phyloP scores from a whole-genome alignment of 306 rosid genomes.

The Malus orientalis region DNA sequence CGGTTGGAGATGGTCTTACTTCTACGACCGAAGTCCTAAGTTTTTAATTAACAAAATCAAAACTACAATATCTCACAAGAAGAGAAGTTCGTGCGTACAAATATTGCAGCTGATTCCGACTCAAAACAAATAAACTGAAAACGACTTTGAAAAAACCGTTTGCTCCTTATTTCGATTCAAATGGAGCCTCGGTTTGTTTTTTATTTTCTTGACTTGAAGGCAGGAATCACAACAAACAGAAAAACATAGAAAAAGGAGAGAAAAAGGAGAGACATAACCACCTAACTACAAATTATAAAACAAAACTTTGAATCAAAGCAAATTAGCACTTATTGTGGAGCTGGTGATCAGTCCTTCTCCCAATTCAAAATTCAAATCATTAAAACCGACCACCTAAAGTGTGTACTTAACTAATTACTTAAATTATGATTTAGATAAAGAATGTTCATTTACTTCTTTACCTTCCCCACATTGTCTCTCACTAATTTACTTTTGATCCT shows the following conservation, averaged over 20 bases:
- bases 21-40: too few relatives aligned
- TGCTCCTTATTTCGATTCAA: not conserved
- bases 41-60: too few relatives aligned
- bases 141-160: too few relatives aligned
- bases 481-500: not conserved
- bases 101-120: too few relatives aligned
- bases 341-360: slow-evolving; percentile 2
- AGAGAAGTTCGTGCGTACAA: too few relatives aligned
- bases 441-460: not conserved
- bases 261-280: not conserved
- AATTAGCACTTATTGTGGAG: not conserved
- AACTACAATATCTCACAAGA: too few relatives aligned
- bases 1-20: too few relatives aligned
- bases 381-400: not conserved
- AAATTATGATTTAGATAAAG: not conserved
- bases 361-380: not conserved
- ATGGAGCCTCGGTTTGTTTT: not conserved
- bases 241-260: not conserved
- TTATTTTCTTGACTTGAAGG: not conserved
- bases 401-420: not conserved
- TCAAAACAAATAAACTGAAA: too few relatives aligned
- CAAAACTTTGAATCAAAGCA: slow-evolving; percentile 2
- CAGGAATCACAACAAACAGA: not conserved
- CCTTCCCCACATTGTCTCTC: not conserved
- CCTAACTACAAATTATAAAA: slow-evolving; percentile 4